These are phyloP conservation scores for Thraustochytrium striatum DNA, from an alignment of 352 stramenopile genomes.

Conservation along the genomic window DNA sequence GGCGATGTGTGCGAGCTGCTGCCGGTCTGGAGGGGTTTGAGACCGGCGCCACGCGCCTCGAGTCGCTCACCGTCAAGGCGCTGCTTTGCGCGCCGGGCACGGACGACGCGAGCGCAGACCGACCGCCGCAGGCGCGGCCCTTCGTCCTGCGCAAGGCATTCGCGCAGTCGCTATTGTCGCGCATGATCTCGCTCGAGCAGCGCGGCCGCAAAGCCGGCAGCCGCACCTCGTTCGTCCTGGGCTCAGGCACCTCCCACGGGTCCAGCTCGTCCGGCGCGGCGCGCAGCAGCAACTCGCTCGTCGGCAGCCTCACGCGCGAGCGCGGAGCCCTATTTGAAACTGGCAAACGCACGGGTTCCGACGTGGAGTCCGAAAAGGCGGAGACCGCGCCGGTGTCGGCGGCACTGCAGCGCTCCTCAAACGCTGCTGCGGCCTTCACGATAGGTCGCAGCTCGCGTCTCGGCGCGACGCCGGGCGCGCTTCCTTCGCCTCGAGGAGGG, in stretches of 20 bases:
- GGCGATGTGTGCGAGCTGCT: background rate
- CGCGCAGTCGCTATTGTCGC: background rate
- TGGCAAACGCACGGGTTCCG: background rate
- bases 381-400: background rate
- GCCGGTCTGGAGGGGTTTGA: slow-evolving; percentile 26
- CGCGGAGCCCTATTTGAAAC: background rate
- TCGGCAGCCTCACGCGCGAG: background rate
- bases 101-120: background rate
- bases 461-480: no score
- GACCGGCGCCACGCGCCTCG: background rate
- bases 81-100: background rate
- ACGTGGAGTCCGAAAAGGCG: background rate
- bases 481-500: no score
- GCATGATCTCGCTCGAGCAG: slow-evolving; percentile 7
- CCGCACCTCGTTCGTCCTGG: slow-evolving; percentile 11
- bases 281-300: background rate
- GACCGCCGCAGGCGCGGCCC: background rate
- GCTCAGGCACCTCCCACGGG: background rate
- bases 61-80: background rate
- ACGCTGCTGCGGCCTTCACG: background rate
- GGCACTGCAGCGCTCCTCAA: background rate
- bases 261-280: background rate
- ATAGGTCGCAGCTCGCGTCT: slow-evolving; percentile 18
- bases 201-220: slow-evolving; percentile 8
- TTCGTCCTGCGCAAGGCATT: slow-evolving; percentile 20